phyloP scores from a whole-genome alignment of 1,139 yeast genomes.

The Pichia sp. region DNA sequence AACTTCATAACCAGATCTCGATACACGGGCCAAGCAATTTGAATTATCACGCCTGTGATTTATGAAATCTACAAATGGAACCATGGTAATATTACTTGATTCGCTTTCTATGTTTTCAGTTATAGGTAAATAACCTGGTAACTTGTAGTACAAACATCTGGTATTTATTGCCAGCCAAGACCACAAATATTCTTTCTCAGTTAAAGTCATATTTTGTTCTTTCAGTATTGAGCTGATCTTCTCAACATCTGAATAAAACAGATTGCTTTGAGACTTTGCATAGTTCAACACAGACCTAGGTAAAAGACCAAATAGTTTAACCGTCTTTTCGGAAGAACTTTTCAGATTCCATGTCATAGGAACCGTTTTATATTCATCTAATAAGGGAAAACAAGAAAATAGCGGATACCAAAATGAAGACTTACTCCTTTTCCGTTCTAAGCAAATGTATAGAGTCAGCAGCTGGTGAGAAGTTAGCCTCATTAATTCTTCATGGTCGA shows the following conservation, averaged over 20 bases:
- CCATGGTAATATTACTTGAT: constrained; percentile 77
- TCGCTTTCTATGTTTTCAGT: constrained; percentile 23
- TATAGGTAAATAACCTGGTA: constrained; percentile 42
- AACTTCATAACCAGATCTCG: constrained; percentile 44
- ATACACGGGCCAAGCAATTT: constrained; percentile 43
- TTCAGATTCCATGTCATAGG: constrained; percentile 41
- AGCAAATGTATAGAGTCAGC: constrained; percentile 43
- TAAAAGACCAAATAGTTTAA: constrained; percentile 33
- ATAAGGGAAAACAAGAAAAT: constrained; percentile 50
- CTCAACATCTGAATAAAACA: constrained; percentile 40
- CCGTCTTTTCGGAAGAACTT: background rate
- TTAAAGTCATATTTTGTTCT: background rate
- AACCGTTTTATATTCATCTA: constrained; percentile 53
- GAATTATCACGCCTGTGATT: constrained; percentile 65
- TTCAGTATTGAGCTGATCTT: constrained; percentile 31
- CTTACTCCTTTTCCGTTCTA: constrained; percentile 39
- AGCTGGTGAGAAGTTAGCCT: constrained; percentile 46
- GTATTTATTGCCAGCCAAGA: constrained; percentile 88
- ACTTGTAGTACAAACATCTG: constrained; percentile 77
- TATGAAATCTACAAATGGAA: constrained; percentile 84
- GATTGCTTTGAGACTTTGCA: constrained; percentile 35
- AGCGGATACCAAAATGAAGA: constrained; percentile 64
- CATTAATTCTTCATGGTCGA: constrained; percentile 34
- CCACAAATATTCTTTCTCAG: constrained; percentile 44
- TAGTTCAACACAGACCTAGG: constrained; percentile 40